A percentile compares a stretch with the other conserved stretches of the same genome.
phyloP scores from a whole-genome alignment of 192 early-diverging fungal genomes.

The Diversispora eburnea region DNA sequence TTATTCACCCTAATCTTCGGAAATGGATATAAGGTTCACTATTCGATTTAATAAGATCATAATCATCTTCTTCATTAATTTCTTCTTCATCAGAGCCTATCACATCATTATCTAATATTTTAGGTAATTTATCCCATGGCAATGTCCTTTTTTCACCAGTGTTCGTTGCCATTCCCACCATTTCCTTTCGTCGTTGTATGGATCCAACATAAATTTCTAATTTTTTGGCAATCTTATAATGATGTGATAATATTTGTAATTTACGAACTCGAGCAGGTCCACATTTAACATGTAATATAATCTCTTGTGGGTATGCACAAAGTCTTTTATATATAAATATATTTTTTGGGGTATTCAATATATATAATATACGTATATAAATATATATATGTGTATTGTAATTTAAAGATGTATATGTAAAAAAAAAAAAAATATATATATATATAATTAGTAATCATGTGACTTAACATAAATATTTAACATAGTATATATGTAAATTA shows the following conservation, averaged over 20 bases:
- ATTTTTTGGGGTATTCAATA: too few species aligned
- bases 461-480: too few species aligned
- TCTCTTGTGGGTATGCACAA: constrained; percentile 66
- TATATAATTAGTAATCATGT: too few species aligned
- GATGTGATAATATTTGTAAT: constrained; percentile 71
- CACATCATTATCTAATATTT: constrained; percentile 23
- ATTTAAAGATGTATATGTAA: background rate
- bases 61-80: constrained; percentile 10
- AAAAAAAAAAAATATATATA: too few species aligned
- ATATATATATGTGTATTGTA: background rate
- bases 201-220: constrained; percentile 68
- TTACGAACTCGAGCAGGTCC: constrained; percentile 58
- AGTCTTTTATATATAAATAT: constrained; percentile 42
- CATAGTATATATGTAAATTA: too few species aligned
- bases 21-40: constrained; percentile 38
- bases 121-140: constrained; percentile 25
- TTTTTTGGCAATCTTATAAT: constrained; percentile 73
- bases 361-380: background rate
- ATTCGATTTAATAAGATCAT: constrained; percentile 11
- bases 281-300: constrained; percentile 54
- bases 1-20: constrained; percentile 37
- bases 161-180: constrained; percentile 3
- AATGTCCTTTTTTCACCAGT: constrained; percentile 13
- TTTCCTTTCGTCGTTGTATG: constrained; percentile 24
- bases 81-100: background rate